Evolutionary conservation across 2,329 filamentous ascomycete genomes (phyloP), one percentile per base, ranked within the genome.

Genomic region (Juglanconis oblonga): DNA sequence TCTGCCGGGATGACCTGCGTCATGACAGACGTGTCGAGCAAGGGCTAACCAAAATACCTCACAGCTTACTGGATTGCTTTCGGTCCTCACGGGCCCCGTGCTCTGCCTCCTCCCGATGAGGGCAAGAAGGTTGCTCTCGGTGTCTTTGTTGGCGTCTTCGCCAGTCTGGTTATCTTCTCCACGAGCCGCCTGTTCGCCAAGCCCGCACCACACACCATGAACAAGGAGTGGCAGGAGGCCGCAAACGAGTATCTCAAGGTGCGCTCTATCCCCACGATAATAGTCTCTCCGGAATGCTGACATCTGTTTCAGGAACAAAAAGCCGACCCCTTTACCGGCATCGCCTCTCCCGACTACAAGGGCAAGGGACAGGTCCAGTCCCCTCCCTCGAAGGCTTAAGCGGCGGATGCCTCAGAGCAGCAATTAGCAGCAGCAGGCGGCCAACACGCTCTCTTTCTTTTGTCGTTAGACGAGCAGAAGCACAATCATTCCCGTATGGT

Each of bases 51-150:
- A 66, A 73, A 73, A 69, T 64, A 70, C 68, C 71, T 67, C 61
- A 68, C 75, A 99, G 95, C 95, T 67, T 99, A 98, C 87, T 99
- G 91, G 89, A 97, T 99, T 73, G 93, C 95, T 67, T 99, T 99
- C 75, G 95, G 95, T 67, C 88, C 93, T 73, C 95, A 99, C 79
- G 95, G 95, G 61, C 95, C 95, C 70, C 94, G 95, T 70, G 88
- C 94, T 68, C 80, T 83, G 65, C 77, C 89, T 67, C 91, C 94
- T 64, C 90, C 95, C 67, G 94, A 91, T 71, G 94, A 97, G 84
- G 84, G 83, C 77, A 84, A 86, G 78, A 93, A 88, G 76, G 82
- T 98, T 69, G 83, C 90, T 72, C 80, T 87, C 73, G 90, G 92
- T 77, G 88, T 91, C 61, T 73, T 81, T 63, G 75, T 88, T 70